Percentiles rank a stretch among this genome's conserved stretches.
These are phyloP conservation scores for Luffa aegyptiaca DNA, from an alignment of 306 rosid genomes.

Conservation along the genomic window DNA sequence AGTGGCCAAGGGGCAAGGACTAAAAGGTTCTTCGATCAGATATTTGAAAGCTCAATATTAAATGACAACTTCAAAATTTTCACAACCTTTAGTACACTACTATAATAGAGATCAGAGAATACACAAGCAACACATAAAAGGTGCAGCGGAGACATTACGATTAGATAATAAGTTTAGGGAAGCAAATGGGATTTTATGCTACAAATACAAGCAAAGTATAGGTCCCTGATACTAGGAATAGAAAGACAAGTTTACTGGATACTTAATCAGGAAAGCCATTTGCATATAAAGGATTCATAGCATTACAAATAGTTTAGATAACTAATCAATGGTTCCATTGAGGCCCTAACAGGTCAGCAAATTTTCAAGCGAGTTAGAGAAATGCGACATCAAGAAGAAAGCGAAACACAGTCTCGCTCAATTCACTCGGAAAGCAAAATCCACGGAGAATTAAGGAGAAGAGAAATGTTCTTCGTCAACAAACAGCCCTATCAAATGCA, in stretches of 20 bases:
- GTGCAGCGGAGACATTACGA: background rate
- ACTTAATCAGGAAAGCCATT: background rate
- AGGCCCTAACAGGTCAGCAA: constrained; percentile 84
- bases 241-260: background rate
- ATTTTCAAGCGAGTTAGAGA: constrained; percentile 19
- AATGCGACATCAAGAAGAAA: background rate
- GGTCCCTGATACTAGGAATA: background rate
- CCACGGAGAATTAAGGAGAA: background rate
- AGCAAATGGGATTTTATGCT: background rate
- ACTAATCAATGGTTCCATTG: constrained; percentile 77
- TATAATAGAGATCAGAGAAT: background rate
- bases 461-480: background rate
- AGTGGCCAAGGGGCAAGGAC: background rate
- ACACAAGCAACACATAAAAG: background rate
- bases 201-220: background rate
- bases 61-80: background rate
- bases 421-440: constrained; percentile 9
- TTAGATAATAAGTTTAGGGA: background rate
- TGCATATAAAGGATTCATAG: background rate
- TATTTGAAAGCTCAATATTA: background rate
- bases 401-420: background rate
- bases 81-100: background rate
- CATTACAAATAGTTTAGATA: background rate
- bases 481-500: constrained; percentile 2
- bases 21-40: background rate